Conservation (phyloP, 257 asterid genomes). For the Lycium ferocissimum region DNA sequence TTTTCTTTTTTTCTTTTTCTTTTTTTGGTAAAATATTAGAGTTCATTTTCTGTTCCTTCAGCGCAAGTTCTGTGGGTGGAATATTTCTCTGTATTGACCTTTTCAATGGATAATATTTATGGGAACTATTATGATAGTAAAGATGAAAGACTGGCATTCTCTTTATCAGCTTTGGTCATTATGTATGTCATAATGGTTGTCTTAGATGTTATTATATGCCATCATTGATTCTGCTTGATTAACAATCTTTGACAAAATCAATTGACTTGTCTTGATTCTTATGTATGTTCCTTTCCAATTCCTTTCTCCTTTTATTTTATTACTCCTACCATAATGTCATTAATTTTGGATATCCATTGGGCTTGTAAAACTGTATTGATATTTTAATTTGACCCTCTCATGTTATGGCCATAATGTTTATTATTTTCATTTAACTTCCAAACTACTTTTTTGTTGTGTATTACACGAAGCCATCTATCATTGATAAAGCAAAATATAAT, state of each 20-base stretch:
- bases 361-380: neutral
- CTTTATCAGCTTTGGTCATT: slow-evolving; percentile 11
- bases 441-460: neutral
- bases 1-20: too few relatives aligned
- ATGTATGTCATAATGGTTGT: slow-evolving; percentile 5
- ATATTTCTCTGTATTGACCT: slow-evolving; percentile 11
- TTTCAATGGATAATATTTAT: slow-evolving; percentile 12
- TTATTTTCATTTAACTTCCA: neutral
- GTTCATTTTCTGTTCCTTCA: neutral
- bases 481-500: too few relatives aligned
- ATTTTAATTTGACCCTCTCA: neutral
- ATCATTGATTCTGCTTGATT: neutral
- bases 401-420: too few relatives aligned
- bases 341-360: neutral
- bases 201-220: neutral
- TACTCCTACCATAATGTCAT: neutral
- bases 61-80: neutral
- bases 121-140: neutral
- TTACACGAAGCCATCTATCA: too few relatives aligned
- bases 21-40: neutral
- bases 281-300: neutral
- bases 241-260: neutral
- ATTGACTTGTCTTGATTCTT: neutral
- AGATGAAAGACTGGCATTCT: neutral
- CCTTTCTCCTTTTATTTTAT: neutral